These are phyloP conservation scores for Angomonas desouzai DNA, from an alignment of 208 protist species.

Conservation along the genomic window DNA sequence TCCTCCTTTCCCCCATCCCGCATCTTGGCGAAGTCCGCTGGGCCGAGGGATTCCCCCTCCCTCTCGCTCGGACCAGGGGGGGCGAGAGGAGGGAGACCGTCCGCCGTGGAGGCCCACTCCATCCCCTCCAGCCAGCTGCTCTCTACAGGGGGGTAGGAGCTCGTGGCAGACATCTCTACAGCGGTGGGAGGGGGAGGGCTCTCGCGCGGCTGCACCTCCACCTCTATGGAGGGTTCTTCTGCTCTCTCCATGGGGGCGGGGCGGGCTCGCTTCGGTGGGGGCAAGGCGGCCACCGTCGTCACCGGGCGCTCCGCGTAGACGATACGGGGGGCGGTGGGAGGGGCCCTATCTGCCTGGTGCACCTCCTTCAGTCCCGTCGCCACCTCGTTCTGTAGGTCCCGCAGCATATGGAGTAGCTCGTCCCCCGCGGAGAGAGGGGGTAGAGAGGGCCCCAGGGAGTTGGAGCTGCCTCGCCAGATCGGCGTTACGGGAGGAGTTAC, in stretches of 20 bases:
- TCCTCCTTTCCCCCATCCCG: slow-evolving; percentile 7
- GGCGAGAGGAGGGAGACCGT: slow-evolving; percentile 2
- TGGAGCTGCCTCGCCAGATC: not conserved
- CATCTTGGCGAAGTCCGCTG: slow-evolving; percentile 45
- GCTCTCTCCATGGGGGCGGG: not conserved
- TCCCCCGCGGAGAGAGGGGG: slow-evolving; percentile 11
- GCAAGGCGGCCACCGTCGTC: not conserved
- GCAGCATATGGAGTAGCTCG: slow-evolving; percentile 31
- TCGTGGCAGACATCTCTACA: slow-evolving; percentile 13
- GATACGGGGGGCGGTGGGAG: not conserved
- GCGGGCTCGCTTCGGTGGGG: not conserved
- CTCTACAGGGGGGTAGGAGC: slow-evolving; percentile 37
- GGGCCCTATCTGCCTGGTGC: not conserved
- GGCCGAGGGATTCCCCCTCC: not conserved
- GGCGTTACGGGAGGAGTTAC: not conserved
- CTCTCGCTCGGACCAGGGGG: not conserved
- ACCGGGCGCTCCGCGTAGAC: slow-evolving; percentile 5
- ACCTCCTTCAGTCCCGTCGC: slow-evolving; percentile 13
- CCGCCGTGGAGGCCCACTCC: not conserved
- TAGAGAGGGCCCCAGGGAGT: not conserved
- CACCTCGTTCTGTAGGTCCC: slow-evolving; percentile 28
- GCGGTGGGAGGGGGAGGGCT: slow-evolving; percentile 1
- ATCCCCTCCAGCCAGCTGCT: slow-evolving; percentile 24
- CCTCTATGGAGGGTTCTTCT: not conserved
- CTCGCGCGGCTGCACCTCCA: not conserved